phyloP scores from a whole-genome alignment of 495 filamentous ascomycete genomes.

The Xylaria scruposa region DNA sequence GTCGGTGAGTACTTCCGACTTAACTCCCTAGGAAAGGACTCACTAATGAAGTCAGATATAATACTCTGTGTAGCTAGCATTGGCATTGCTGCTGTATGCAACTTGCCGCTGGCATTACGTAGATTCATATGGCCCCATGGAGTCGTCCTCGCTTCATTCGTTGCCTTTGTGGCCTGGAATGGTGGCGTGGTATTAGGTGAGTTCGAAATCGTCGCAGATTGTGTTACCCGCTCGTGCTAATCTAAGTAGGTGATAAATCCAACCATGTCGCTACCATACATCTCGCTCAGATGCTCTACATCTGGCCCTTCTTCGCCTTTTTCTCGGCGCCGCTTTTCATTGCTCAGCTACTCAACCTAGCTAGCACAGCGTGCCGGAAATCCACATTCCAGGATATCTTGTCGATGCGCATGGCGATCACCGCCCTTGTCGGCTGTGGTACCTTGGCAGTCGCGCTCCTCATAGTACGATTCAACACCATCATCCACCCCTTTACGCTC shows the following conservation, averaged over 20 bases:
- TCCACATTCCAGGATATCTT: background rate
- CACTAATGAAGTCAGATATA: conserved; percentile 43
- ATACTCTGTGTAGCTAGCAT: conserved; percentile 65
- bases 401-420: background rate
- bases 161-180: conserved; percentile 81
- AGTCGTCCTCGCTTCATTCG: conserved; percentile 71
- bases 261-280: conserved; percentile 92
- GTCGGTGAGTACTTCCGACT: conserved; percentile 53
- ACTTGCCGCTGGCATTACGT: conserved; percentile 54
- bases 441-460: conserved; percentile 54
- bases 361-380: background rate
- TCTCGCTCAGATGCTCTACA: conserved; percentile 90
- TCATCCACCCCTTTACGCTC: conserved; percentile 93
- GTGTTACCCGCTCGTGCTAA: conserved; percentile 28
- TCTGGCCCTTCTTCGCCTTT: conserved; percentile 87
- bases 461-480: conserved; percentile 82
- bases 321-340: conserved; percentile 84
- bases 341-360: conserved; percentile 38
- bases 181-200: conserved; percentile 87
- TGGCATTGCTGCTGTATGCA: conserved; percentile 59
- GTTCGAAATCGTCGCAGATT: conserved; percentile 16
- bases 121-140: conserved; percentile 70
- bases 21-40: too few species aligned
- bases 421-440: conserved; percentile 35
- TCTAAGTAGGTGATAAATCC: conserved; percentile 76